A percentile compares a stretch with the other conserved stretches of the same genome.
These are phyloP conservation scores for Cystobasidium sp. DNA, from an alignment of 1,284 basidiomycete species.

Conservation along the genomic window DNA sequence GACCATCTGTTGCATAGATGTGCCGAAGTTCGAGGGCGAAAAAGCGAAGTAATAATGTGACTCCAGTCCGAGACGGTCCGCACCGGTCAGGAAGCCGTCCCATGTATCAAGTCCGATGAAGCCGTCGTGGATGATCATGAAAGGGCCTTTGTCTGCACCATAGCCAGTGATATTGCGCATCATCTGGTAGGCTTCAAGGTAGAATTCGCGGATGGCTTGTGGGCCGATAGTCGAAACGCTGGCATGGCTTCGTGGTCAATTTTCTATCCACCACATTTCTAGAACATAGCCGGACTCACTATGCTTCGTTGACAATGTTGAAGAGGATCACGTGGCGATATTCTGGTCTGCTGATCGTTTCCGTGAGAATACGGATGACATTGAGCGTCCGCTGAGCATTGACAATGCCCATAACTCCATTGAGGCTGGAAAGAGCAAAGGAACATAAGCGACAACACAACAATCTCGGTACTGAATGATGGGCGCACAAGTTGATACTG, in stretches of 20 bases:
- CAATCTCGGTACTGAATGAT: neutral
- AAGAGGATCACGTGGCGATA: constrained; percentile 53
- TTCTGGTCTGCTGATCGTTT: constrained; percentile 55
- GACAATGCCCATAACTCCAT: constrained; percentile 63
- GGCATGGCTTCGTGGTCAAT: neutral
- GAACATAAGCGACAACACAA: neutral
- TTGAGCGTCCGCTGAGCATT: constrained; percentile 57
- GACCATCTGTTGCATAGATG: constrained; percentile 43
- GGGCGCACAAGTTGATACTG: constrained; percentile 63
- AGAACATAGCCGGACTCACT: constrained; percentile 48
- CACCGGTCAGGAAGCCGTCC: constrained; percentile 61
- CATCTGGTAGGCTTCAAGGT: constrained; percentile 51
- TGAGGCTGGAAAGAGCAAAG: constrained; percentile 18
- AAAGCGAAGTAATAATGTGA: constrained; percentile 62
- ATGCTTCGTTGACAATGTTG: constrained; percentile 55
- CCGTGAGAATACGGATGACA: constrained; percentile 53
- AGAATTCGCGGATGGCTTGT: constrained; percentile 44
- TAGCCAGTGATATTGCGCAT: constrained; percentile 63
- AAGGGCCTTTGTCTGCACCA: constrained; percentile 49
- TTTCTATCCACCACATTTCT: too few relatives aligned
- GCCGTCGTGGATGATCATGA: constrained; percentile 53
- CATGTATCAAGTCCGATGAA: constrained; percentile 49
- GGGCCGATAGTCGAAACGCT: constrained; percentile 21
- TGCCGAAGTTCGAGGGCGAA: constrained; percentile 45
- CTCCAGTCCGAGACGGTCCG: constrained; percentile 74